These are phyloP conservation scores for Fremontodendron californicum DNA, from an alignment of 345 rosid genomes.

Conservation along the genomic window DNA sequence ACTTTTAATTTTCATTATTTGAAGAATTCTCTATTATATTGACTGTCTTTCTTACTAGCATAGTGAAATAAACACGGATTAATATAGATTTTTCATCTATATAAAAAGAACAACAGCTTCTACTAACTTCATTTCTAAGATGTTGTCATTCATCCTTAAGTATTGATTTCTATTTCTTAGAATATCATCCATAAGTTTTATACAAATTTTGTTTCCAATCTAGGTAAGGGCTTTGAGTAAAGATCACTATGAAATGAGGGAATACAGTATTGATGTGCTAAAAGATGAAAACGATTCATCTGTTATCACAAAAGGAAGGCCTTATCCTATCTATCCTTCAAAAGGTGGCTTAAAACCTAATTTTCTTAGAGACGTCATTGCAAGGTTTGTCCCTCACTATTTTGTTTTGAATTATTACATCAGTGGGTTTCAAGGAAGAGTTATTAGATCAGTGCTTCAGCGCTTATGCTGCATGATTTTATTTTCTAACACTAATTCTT, in stretches of 20 bases:
- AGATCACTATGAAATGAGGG: conserved; percentile 90
- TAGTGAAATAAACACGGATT: neutral
- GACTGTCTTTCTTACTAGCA: neutral
- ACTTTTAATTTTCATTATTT: neutral
- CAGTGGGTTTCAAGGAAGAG: neutral
- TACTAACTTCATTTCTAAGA: neutral
- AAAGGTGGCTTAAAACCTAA: conserved; percentile 78
- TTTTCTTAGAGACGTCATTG: conserved; percentile 59
- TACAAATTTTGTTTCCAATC: conserved; percentile 18
- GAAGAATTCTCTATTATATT: neutral
- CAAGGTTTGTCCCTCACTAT: conserved; percentile 43
- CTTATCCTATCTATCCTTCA: conserved; percentile 91
- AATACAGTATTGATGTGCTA: conserved; percentile 71
- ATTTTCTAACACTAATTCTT: neutral
- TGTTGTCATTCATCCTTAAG: neutral
- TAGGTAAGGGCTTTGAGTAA: conserved; percentile 57
- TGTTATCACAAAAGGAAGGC: conserved; percentile 50
- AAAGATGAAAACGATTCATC: conserved; percentile 64
- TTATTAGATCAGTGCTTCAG: neutral
- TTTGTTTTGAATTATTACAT: conserved; percentile 9
- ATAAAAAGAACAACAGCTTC: conserved; percentile 6
- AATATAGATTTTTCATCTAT: neutral
- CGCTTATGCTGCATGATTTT: neutral
- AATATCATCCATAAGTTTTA: conserved; percentile 6
- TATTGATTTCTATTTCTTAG: conserved; percentile 6